phyloP scores from a whole-genome alignment of 2,329 filamentous ascomycete species.

The Penicillium fuscoglaucum region DNA sequence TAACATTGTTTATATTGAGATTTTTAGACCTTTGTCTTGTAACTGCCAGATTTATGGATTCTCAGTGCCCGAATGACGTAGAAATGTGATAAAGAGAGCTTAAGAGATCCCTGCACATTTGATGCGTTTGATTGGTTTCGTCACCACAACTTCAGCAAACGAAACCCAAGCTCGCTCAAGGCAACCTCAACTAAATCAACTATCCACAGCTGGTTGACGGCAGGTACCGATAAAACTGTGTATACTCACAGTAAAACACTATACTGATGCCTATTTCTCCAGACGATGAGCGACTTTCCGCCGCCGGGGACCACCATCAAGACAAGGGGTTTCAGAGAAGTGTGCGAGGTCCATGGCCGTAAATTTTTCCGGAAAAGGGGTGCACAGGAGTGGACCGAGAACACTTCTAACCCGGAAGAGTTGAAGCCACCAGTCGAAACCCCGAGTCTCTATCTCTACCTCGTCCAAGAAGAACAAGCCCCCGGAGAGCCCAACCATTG shows the following conservation, averaged over 20 bases:
- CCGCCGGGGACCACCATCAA: slow-evolving; percentile 5
- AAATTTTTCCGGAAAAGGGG: slow-evolving; percentile 20
- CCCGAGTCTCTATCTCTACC: slow-evolving; percentile 20
- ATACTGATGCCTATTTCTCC: neutral
- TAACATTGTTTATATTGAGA: neutral
- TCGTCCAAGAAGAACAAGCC: slow-evolving; percentile 23
- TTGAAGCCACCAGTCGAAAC: neutral
- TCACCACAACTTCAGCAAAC: neutral
- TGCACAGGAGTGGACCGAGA: slow-evolving; percentile 21
- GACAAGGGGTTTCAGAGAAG: slow-evolving; percentile 20
- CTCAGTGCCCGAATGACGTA: neutral
- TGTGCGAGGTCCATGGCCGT: slow-evolving; percentile 21
- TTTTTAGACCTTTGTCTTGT: neutral
- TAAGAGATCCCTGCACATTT: neutral
- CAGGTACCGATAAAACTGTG: neutral
- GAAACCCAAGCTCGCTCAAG: neutral
- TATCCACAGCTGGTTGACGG: neutral
- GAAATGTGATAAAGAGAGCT: slow-evolving; percentile 2
- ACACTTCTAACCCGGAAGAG: neutral
- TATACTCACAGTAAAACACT: neutral
- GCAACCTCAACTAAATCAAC: neutral
- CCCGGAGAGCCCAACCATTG: slow-evolving; percentile 25
- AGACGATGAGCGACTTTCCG: slow-evolving; percentile 8
- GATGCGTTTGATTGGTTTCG: neutral
- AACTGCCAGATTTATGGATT: neutral